A percentile compares a stretch with the other conserved stretches of the same genome.
phyloP scores from a whole-genome alignment of 1,284 basidiomycete species.

The Volvariella volvacea region DNA sequence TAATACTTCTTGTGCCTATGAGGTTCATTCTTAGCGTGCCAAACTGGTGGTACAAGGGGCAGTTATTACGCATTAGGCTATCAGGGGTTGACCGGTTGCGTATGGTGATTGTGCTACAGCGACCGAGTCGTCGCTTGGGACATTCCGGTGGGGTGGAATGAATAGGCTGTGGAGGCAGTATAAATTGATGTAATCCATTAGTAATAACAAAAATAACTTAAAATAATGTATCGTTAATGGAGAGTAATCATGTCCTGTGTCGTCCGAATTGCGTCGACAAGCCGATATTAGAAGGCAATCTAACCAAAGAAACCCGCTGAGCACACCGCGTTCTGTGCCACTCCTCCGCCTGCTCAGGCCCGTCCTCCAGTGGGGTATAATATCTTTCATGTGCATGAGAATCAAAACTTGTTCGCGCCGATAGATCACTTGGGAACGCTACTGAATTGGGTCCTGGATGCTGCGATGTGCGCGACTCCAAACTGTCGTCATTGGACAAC shows the following conservation, averaged over 20 bases:
- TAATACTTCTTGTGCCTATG: too few species aligned
- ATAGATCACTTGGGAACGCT: background rate
- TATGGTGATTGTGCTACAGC: too few species aligned
- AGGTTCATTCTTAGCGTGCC: too few species aligned
- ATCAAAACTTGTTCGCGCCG: background rate
- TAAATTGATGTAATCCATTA: background rate
- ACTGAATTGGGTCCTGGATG: too few species aligned
- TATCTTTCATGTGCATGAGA: slow-evolving; percentile 2
- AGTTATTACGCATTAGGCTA: too few species aligned
- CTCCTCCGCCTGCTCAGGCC: slow-evolving; percentile 66
- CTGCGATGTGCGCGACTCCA: too few species aligned
- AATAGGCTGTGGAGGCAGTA: too few species aligned
- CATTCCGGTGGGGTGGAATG: background rate
- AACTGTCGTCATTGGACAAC: background rate
- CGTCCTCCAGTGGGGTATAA: slow-evolving; percentile 7
- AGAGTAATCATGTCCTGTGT: slow-evolving; percentile 1
- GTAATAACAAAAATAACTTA: background rate
- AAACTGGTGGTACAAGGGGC: too few species aligned
- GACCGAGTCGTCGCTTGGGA: background rate
- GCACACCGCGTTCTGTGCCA: slow-evolving; percentile 82
- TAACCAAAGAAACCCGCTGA: slow-evolving; percentile 75
- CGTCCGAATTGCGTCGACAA: slow-evolving; percentile 25
- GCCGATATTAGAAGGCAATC: slow-evolving; percentile 54
- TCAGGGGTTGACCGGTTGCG: too few species aligned
- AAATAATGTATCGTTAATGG: background rate